Conservation (phyloP, 1,139 yeast genomes). For the Magnusiomyces suaveolens region DNA sequence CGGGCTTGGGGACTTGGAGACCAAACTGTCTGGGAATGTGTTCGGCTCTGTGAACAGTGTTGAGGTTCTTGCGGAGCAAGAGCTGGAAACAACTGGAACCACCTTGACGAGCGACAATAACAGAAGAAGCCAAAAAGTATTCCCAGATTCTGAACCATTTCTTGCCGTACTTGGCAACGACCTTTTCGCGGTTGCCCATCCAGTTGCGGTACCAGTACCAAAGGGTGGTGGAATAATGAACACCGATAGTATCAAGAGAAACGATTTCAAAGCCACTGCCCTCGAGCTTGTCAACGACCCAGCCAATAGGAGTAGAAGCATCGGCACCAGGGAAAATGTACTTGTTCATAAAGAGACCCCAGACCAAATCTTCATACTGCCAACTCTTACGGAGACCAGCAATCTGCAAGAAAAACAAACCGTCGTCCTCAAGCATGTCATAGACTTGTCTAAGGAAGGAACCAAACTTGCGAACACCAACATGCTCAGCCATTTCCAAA, state of each 20-base stretch:
- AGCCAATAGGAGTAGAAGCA: conserved; percentile 88
- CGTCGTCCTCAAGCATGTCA: conserved; percentile 86
- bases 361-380: conserved; percentile 89
- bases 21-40: conserved; percentile 75
- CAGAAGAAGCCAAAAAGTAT: conserved; percentile 72
- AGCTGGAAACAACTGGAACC: conserved; percentile 90
- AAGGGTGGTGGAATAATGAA: conserved; percentile 81
- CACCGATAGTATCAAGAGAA: conserved; percentile 80
- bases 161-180: conserved; percentile 69
- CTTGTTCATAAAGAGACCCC: conserved; percentile 96
- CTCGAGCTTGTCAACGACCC: conserved; percentile 68
- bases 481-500: conserved; percentile 95
- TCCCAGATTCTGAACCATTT: conserved; percentile 96
- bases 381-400: conserved; percentile 87
- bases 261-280: conserved; percentile 80
- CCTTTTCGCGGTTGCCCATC: conserved; percentile 74
- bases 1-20: conserved; percentile 54
- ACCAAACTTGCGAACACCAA: conserved; percentile 78
- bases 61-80: conserved; percentile 79
- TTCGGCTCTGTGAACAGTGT: conserved; percentile 74
- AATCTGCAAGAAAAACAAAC: conserved; percentile 71
- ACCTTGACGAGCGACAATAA: conserved; percentile 85
- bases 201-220: conserved; percentile 97
- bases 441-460: conserved; percentile 70
- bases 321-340: conserved; percentile 97